A percentile compares a stretch with the other conserved stretches of the same genome.
Evolutionary conservation across 352 stramenopile genomes (phyloP).

Genomic region (Globisporangium barbulae): DNA sequence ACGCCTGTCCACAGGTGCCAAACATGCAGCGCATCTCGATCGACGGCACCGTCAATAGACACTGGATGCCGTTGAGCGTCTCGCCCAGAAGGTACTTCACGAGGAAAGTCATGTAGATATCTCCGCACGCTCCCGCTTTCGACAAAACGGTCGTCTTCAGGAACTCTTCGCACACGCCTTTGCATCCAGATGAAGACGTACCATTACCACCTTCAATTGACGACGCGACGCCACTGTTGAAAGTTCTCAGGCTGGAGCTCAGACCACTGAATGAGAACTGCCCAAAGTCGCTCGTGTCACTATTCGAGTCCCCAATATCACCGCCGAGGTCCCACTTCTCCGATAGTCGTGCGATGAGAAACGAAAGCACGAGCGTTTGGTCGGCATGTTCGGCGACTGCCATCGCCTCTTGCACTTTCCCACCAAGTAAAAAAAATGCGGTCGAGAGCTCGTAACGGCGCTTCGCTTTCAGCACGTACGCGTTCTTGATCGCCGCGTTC

Average conservation of each 20-base stretch:
- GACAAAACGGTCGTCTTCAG: conserved; percentile 51
- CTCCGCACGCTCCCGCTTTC: conserved; percentile 42
- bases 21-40: conserved; percentile 66
- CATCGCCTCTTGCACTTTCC: conserved; percentile 74
- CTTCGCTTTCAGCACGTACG: conserved; percentile 86
- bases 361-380: conserved; percentile 67
- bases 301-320: conserved; percentile 19
- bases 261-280: conserved; percentile 59
- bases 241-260: conserved; percentile 39
- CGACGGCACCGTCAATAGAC: conserved; percentile 42
- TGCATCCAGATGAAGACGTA: conserved; percentile 16
- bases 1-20: conserved; percentile 12
- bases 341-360: conserved; percentile 71
- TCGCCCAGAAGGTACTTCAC: conserved; percentile 66
- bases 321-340: conserved; percentile 71
- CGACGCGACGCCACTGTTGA: conserved; percentile 9
- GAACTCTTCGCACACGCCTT: conserved; percentile 55
- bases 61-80: conserved; percentile 37
- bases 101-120: conserved; percentile 79
- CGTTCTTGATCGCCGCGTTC: conserved; percentile 89
- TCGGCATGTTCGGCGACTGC: conserved; percentile 75
- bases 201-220: conserved; percentile 1
- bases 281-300: conserved; percentile 19
- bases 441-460: conserved; percentile 76
- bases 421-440: conserved; percentile 79